Evolutionary conservation across 495 filamentous ascomycete genomes (phyloP), one percentile per base, ranked within the genome.

Genomic region (Trichocladium uniseriatum): DNA sequence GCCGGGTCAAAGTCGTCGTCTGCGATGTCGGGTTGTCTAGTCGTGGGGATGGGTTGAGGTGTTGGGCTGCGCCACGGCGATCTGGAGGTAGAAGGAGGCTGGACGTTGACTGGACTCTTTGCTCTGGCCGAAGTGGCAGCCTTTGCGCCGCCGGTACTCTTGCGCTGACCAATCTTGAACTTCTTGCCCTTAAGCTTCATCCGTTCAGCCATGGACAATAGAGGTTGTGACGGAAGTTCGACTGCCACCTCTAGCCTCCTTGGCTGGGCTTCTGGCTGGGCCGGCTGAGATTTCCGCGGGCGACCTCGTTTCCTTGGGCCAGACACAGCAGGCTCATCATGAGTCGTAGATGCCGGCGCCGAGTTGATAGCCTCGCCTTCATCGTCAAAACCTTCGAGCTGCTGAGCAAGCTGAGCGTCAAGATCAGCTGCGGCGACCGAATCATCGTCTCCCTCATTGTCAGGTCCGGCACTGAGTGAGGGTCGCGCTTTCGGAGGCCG

Each of bases 141-240:
- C 37, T 36, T 45, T 13, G 36, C 19, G 31, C 36, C 37, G 13
- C 43, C 36, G 7, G 40, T 21, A 14, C 55, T 56, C 41, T 54
- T 66, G 6, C 61, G 55, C 22, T 54, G 49, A 13, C 57, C 53
- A 27, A 72, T 73, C 58, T 66, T 72, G 48, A 72, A 57, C 38
- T 67, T 73, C 51, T 64, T 72, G 36, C 71, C 71, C 38, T 60
- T 65, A 11, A 70, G 51, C 37, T 60, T 65, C 61, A 71, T 69
- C n/a, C 69, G 58, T 22, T 74, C 72, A 29, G 63, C 63, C 65
- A 75, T 66, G 7, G 72, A 73, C 58, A 74, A 58, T 22, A 64
- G 65, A 0, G 58, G 48, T 15, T 38, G 39, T 2, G 51, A 51
- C 1, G 53, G 14, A 2, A 44, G 19, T 18, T 55, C 62, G 1